Base-by-base conservation (phyloP, 75 land plant genomes). In the Selaginella moellendorffii region DNA sequence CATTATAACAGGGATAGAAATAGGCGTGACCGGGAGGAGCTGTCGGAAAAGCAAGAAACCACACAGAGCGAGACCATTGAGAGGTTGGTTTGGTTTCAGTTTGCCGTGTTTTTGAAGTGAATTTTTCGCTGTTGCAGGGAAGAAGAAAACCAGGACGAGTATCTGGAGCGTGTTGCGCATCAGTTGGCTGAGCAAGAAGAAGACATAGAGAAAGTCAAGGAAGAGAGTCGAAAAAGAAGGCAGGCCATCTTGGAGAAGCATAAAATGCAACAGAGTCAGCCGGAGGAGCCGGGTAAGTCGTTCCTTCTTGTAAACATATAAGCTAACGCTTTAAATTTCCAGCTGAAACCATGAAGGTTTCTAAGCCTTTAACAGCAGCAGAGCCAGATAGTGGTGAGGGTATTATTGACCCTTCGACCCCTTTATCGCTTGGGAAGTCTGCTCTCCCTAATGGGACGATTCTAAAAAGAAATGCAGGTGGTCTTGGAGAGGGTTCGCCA, bases 241-340 rank as follows among this genome's bases (percentile, higher is more conserved):
- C 85, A 84, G 77, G 99, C 99, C 2, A 95, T 95, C 24, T 52
- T 95, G 27, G 90, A 95, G 63, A 95, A 95, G 65, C 82, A 93
- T 53, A 82, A 81, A 61, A 69, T 65, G 58, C 72, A 75, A 72
- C 70, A 79, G 1, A 56, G 56, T 65, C 14, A 54, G 30, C 62
- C 14, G 63, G 53, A 24, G 27, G 9, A 28, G 14, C 62, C 0
- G 18, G 1, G 27, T 24, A 66, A n/a, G n/a, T n/a, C n/a, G n/a
- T n/a, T n/a, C n/a, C n/a, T n/a, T n/a, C n/a, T n/a, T n/a, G n/a
- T n/a, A n/a, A n/a, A n/a, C n/a, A n/a, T n/a, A n/a, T n/a, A n/a
- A n/a, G n/a, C n/a, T n/a, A n/a, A n/a, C n/a, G n/a, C n/a, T n/a
- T n/a, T n/a, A n/a, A n/a, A n/a, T n/a, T n/a, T n/a, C n/a, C n/a